Conservation (phyloP, 768 basidiomycete genomes). For the Tremella yokohamensis region DNA sequence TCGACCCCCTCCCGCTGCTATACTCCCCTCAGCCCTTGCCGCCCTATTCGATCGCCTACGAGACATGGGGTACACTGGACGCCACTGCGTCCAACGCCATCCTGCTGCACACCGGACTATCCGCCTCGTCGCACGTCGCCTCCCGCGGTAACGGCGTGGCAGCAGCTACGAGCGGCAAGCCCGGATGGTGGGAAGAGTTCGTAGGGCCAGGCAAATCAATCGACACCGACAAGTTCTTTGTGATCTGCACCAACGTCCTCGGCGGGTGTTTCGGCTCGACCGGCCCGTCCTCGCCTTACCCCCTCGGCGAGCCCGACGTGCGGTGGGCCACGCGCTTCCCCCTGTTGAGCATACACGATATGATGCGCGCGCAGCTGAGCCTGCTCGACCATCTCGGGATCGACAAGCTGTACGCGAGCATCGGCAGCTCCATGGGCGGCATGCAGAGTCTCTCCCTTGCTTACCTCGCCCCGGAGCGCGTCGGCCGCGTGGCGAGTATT, state of each 20-base stretch:
- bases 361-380: conserved; percentile 88
- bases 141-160: conserved; percentile 55
- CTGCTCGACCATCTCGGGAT: conserved; percentile 81
- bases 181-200: conserved; percentile 99
- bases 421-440: conserved; percentile 94
- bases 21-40: conserved; percentile 49
- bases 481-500: conserved; percentile 86
- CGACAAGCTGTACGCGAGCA: conserved; percentile 81
- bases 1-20: conserved; percentile 42
- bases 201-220: conserved; percentile 91
- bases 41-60: conserved; percentile 75
- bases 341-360: conserved; percentile 88
- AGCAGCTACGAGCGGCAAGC: conserved; percentile 71
- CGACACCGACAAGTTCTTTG: conserved; percentile 86
- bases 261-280: conserved; percentile 98
- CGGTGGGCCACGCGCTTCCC: conserved; percentile 90
- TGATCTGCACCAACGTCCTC: conserved; percentile 93
- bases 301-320: conserved; percentile 53
- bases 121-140: conserved; percentile 77
- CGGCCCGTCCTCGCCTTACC: conserved; percentile 81
- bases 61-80: conserved; percentile 92
- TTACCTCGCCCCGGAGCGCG: conserved; percentile 82
- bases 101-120: conserved; percentile 90
- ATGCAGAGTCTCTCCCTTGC: conserved; percentile 98
- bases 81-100: conserved; percentile 77